A percentile compares a stretch with the other conserved stretches of the same genome.
Conservation (phyloP, 495 filamentous ascomycete genomes). For the Daldinia concentrica region DNA sequence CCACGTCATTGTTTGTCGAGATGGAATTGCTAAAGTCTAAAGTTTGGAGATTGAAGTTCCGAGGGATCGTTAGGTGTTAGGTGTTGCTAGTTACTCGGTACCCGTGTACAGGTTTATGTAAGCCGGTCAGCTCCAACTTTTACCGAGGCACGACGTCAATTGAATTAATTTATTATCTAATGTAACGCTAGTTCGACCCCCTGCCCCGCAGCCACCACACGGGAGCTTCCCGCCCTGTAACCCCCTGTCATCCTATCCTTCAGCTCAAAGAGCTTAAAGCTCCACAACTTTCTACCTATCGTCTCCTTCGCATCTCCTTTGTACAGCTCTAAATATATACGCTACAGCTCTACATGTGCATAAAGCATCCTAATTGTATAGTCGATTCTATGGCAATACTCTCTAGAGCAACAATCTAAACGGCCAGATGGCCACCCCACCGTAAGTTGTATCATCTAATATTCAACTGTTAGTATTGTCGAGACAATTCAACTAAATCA, state of each 20-base stretch:
- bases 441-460: constrained; percentile 14
- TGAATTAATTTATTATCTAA: constrained; percentile 5
- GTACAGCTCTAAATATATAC: background rate
- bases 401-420: constrained; percentile 3
- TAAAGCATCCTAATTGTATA: background rate
- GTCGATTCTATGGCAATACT: background rate
- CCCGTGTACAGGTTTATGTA: background rate
- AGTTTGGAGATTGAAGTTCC: background rate
- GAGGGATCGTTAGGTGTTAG: constrained; percentile 1
- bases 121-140: constrained; percentile 5
- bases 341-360: background rate
- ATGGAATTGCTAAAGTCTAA: background rate
- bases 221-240: constrained; percentile 24
- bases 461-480: background rate
- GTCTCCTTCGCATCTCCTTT: background rate
- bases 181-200: background rate
- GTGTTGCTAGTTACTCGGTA: background rate
- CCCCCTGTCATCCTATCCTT: constrained; percentile 8
- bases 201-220: background rate
- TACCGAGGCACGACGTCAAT: constrained; percentile 36
- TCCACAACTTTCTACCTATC: constrained; percentile 18
- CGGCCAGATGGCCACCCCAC: constrained; percentile 40
- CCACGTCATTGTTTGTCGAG: background rate
- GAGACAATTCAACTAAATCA: background rate
- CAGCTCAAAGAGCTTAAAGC: constrained; percentile 15